Evolutionary conservation across 1,284 basidiomycete genomes (phyloP), one percentile per base, ranked within the genome.

Genomic region (Flammula alnicola): DNA sequence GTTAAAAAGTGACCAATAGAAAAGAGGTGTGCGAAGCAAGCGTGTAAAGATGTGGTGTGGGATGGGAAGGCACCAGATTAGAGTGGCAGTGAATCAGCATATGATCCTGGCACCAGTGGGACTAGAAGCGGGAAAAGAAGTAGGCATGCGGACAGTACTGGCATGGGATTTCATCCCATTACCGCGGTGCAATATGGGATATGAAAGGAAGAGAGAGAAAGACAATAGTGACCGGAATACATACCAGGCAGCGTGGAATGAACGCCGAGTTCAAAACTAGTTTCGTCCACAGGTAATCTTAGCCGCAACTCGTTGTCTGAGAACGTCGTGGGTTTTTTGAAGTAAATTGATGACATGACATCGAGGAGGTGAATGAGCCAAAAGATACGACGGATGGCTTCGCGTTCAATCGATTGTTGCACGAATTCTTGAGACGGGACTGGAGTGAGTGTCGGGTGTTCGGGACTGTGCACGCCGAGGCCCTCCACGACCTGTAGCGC

Each of bases 261-360:
- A 17, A 83, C 79, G 33, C 72, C 75, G 47, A 91, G 69, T 64
- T 91, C 88, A 59, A 91, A 91, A 60, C 79, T 83, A 9, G 86
- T 83, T 65, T 91, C 88, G 62, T 90, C 87, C 5, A 83, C 80
- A 14, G 88, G 88, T 27, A 91, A 72, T 32, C 84, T 79, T 30
- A 90, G 73, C 44, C 76, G 78, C 51, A 86, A 68, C 55, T 88
- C 83, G 12, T 69, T 68, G 26, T 80, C 79, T 33, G 71, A 74
- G 50, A 79, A 74, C 11, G 73, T 65, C 38, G 76, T 73, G 14
- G 72, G 69, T 48, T 76, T 76, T 62, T 75, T 75, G 61, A 77
- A 79, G 56, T 78, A 74, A 48, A 81, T 75, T 50, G 75, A 73
- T 22, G 70, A 64, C 51, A 78, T 69, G 54, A 77, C 70, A 61